phyloP scores from a whole-genome alignment of 2,329 filamentous ascomycete species.

The Talaromyces sp. region DNA sequence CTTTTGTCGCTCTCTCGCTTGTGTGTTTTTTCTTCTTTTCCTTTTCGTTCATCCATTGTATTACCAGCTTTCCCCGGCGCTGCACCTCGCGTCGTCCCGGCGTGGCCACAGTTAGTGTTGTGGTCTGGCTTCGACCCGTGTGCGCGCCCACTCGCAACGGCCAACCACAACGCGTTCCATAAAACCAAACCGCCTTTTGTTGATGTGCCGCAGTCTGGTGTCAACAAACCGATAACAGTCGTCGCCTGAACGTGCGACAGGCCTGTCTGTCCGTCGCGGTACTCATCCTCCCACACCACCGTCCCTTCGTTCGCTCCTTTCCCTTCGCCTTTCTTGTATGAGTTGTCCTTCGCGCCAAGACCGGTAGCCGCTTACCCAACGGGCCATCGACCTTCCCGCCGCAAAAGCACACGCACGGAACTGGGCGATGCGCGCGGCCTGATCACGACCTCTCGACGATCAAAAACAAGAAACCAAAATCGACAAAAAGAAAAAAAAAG shows the following conservation, averaged over 20 bases:
- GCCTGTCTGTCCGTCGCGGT: not conserved
- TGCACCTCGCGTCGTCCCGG: not conserved
- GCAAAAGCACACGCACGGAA: not conserved
- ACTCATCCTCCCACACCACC: not conserved
- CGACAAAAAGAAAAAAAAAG: not conserved
- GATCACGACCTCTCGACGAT: not conserved
- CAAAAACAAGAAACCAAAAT: not conserved
- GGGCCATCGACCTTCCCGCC: not conserved
- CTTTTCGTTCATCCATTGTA: not conserved
- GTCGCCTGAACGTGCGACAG: not conserved
- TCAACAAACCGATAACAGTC: not conserved
- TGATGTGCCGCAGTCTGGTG: not conserved
- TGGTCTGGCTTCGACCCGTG: slow-evolving; percentile 8
- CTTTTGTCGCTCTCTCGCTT: slow-evolving; percentile 10
- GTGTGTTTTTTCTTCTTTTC: not conserved
- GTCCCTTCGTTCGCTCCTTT: not conserved
- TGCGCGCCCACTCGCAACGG: slow-evolving; percentile 2
- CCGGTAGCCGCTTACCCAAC: not conserved
- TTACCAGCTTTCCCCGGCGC: not conserved
- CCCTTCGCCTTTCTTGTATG: not conserved
- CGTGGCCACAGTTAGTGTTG: slow-evolving; percentile 6
- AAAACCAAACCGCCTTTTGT: slow-evolving; percentile 3
- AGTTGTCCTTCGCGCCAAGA: not conserved
- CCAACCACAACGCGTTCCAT: slow-evolving; percentile 11
- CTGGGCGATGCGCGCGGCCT: not conserved